phyloP scores from a whole-genome alignment of 176 grass and related monocot genomes.

The Triticum timopheevii region DNA sequence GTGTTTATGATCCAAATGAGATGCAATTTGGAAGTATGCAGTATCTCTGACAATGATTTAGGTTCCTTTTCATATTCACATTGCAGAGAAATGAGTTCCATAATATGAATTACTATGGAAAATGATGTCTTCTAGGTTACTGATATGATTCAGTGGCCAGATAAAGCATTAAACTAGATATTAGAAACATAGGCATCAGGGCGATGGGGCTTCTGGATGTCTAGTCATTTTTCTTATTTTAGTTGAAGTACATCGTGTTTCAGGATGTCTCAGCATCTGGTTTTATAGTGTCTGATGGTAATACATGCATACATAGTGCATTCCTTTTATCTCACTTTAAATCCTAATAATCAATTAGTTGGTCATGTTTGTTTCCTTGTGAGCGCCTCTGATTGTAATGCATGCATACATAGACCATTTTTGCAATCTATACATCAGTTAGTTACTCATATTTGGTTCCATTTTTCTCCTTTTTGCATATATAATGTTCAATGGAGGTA shows the following conservation, averaged over 20 bases:
- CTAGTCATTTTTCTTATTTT: background rate
- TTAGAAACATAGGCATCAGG: background rate
- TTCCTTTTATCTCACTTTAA: background rate
- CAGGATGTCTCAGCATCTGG: background rate
- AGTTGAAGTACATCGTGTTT: background rate
- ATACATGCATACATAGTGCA: background rate
- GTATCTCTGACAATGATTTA: background rate
- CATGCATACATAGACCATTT: background rate
- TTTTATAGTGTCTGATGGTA: background rate
- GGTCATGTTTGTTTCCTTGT: background rate
- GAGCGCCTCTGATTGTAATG: background rate
- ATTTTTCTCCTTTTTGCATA: background rate
- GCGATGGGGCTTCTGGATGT: background rate
- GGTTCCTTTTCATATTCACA: background rate
- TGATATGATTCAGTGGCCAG: slow-evolving; percentile 4
- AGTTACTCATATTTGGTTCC: background rate
- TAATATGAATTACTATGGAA: background rate
- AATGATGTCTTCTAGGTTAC: background rate
- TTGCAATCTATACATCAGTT: background rate
- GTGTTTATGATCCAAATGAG: slow-evolving; percentile 2
- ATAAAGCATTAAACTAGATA: slow-evolving; percentile 12
- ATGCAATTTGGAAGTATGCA: background rate
- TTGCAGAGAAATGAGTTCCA: background rate
- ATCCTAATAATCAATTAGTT: background rate
- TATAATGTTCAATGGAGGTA: background rate